A percentile compares a stretch with the other conserved stretches of the same genome.
phyloP scores from a whole-genome alignment of 225 moss, liverwort and hornwort genomes.

The Bryum argenteum region DNA sequence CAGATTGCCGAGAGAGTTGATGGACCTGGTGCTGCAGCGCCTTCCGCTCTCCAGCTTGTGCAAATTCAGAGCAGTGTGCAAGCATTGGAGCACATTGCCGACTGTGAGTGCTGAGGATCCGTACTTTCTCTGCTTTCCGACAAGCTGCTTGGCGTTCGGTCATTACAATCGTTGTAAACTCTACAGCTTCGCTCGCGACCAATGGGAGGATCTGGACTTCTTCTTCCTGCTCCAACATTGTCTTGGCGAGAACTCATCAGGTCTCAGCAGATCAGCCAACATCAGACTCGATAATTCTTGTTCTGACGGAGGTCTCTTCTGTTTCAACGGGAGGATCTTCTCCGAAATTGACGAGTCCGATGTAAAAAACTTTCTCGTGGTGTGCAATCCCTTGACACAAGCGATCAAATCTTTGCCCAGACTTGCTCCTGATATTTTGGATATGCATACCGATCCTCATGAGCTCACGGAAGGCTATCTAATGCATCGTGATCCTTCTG shows the following conservation, averaged over 20 bases:
- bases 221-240: slow-evolving; percentile 24
- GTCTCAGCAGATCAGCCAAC: no score
- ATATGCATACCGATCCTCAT: no score
- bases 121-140: slow-evolving; percentile 27
- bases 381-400: slow-evolving; percentile 33
- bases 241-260: neutral
- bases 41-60: slow-evolving; percentile 34
- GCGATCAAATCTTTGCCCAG: slow-evolving; percentile 13
- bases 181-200: slow-evolving; percentile 19
- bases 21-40: slow-evolving; percentile 22
- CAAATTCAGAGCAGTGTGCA: slow-evolving; percentile 35
- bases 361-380: neutral
- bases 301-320: slow-evolving; percentile 19
- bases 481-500: slow-evolving; percentile 20
- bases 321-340: slow-evolving; percentile 5
- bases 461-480: neutral
- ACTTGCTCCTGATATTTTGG: neutral
- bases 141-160: neutral
- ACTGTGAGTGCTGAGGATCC: slow-evolving; percentile 23
- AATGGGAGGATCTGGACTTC: slow-evolving; percentile 36
- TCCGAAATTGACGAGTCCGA: neutral
- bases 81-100: slow-evolving; percentile 39
- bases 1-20: slow-evolving; percentile 29
- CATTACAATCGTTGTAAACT: slow-evolving; percentile 12
- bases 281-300: slow-evolving; percentile 7